These are phyloP conservation scores for Apiotrichum gracile DNA, from an alignment of 1,284 basidiomycete genomes.

Conservation along the genomic window DNA sequence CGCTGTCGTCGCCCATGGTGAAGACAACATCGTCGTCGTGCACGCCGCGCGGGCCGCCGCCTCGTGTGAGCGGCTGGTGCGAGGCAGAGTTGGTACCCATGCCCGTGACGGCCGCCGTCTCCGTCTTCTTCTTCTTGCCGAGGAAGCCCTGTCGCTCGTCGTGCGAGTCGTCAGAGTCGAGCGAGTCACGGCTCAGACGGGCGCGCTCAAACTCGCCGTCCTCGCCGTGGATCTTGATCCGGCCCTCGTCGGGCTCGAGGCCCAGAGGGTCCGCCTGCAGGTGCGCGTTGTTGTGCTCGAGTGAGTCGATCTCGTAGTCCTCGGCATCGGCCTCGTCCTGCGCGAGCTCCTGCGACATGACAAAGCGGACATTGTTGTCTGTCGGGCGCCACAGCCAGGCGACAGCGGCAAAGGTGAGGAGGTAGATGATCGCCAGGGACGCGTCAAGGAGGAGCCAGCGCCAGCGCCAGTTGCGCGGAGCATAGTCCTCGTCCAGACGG, in stretches of 20 bases:
- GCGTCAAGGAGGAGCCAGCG: slow-evolving; percentile 97
- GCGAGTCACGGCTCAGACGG: not conserved
- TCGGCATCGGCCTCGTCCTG: slow-evolving; percentile 86
- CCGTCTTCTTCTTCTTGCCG: not conserved
- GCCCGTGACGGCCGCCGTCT: not conserved
- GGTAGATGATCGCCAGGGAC: slow-evolving; percentile 82
- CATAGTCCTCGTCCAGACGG: slow-evolving; percentile 84
- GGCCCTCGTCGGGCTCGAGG: slow-evolving; percentile 7
- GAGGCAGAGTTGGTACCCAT: slow-evolving; percentile 3
- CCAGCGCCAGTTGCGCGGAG: slow-evolving; percentile 84
- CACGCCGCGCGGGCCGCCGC: slow-evolving; percentile 36
- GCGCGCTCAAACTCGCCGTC: slow-evolving; percentile 1
- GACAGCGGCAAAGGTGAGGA: slow-evolving; percentile 71
- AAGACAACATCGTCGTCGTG: slow-evolving; percentile 76
- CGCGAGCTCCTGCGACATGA: slow-evolving; percentile 51
- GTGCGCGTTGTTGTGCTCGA: slow-evolving; percentile 42
- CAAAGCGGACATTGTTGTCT: slow-evolving; percentile 77
- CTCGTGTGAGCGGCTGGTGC: not conserved
- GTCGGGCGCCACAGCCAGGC: slow-evolving; percentile 93
- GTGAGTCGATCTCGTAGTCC: slow-evolving; percentile 81
- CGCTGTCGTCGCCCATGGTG: slow-evolving; percentile 64
- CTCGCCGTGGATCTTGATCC: slow-evolving; percentile 2
- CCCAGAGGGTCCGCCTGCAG: not conserved
- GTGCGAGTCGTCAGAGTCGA: not conserved
- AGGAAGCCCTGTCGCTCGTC: slow-evolving; percentile 5